Percentiles rank a stretch among this genome's conserved stretches.
phyloP scores from a whole-genome alignment of 352 stramenopile genomes.

The Phytopythium sindhum region DNA sequence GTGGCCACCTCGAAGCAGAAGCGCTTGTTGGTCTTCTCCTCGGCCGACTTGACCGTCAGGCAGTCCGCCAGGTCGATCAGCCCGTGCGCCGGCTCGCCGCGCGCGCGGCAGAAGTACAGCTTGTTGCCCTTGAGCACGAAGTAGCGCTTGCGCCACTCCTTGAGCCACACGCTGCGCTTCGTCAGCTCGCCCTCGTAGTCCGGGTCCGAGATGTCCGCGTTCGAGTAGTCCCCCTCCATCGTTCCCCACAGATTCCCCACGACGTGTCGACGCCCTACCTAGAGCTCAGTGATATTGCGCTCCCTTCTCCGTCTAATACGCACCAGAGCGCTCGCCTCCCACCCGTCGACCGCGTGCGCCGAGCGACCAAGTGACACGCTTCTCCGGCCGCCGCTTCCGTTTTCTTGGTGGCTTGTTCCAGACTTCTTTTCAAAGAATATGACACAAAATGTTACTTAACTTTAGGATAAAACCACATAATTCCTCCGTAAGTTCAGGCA shows the following conservation, averaged over 20 bases:
- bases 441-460: neutral
- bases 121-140: constrained; percentile 92
- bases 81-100: constrained; percentile 77
- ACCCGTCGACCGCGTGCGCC: neutral
- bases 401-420: neutral
- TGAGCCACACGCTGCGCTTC: constrained; percentile 91
- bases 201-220: constrained; percentile 71
- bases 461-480: neutral
- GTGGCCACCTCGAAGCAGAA: constrained; percentile 90
- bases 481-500: neutral
- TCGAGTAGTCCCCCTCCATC: constrained; percentile 78
- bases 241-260: neutral
- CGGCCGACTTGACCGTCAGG: constrained; percentile 88
- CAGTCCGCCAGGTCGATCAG: constrained; percentile 89
- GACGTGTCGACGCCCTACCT: neutral
- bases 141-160: constrained; percentile 89
- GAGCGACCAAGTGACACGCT: neutral
- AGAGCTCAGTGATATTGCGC: neutral
- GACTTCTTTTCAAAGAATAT: no score
- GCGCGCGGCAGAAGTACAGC: constrained; percentile 83
- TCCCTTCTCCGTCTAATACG: neutral
- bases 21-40: constrained; percentile 91
- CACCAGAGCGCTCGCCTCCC: neutral
- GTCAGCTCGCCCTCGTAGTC: constrained; percentile 88
- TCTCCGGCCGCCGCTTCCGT: neutral